Evolutionary conservation across 208 protist species (phyloP).

Genomic region (Leishmania turanica): DNA sequence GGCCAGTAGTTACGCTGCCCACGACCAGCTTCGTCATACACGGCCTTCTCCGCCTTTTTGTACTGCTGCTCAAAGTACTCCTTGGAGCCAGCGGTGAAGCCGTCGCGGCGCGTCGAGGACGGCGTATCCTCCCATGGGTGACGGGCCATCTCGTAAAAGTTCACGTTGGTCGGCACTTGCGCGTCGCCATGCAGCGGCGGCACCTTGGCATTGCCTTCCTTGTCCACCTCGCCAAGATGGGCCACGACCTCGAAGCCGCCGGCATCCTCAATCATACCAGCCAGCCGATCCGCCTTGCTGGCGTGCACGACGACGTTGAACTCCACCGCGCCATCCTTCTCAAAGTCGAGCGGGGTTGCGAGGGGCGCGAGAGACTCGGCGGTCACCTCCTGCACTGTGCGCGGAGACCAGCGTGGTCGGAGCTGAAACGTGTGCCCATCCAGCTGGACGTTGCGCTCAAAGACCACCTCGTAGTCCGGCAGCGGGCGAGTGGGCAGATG

Average conservation of each 20-base stretch:
- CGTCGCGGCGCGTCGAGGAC: conserved; percentile 84
- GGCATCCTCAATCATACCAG: conserved; percentile 88
- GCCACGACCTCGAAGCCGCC: conserved; percentile 74
- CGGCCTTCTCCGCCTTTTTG: conserved; percentile 70
- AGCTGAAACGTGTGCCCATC: conserved; percentile 82
- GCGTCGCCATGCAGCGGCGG: conserved; percentile 62
- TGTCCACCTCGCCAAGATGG: conserved; percentile 72
- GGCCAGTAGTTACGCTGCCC: conserved; percentile 85
- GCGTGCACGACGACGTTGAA: conserved; percentile 58
- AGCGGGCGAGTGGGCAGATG: conserved; percentile 62
- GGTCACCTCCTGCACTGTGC: conserved; percentile 74
- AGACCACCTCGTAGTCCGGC: conserved; percentile 82
- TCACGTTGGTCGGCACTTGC: conserved; percentile 86
- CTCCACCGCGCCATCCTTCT: conserved; percentile 54
- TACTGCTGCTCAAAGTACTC: conserved; percentile 89
- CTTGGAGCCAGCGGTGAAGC: conserved; percentile 88
- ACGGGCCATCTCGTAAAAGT: conserved; percentile 93
- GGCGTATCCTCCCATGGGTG: conserved; percentile 89
- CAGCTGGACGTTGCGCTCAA: conserved; percentile 82
- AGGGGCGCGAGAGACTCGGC: conserved; percentile 41
- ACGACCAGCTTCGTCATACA: conserved; percentile 76
- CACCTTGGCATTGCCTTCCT: conserved; percentile 45
- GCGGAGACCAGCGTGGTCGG: conserved; percentile 84
- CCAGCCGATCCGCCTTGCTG: conserved; percentile 60
- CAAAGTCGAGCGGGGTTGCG: conserved; percentile 60